Conservation (phyloP, 1,139 yeast species). For the Pichia sp. region DNA sequence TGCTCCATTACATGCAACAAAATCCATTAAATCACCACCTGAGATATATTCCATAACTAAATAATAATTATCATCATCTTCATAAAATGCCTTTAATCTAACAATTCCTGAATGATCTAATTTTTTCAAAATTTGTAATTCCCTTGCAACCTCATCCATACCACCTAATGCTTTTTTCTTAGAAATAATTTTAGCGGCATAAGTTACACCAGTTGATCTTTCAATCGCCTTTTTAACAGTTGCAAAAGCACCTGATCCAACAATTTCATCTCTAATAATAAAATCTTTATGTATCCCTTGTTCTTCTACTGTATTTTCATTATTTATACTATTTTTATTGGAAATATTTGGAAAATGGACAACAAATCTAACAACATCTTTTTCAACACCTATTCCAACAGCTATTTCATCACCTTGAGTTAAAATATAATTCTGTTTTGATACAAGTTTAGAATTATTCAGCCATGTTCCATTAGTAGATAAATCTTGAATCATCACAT, state of each 20-base stretch:
- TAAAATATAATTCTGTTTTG: slow-evolving; percentile 74
- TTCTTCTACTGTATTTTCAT: slow-evolving; percentile 1
- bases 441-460: slow-evolving; percentile 66
- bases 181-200: slow-evolving; percentile 85
- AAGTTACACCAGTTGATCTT: slow-evolving; percentile 74
- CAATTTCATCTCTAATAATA: slow-evolving; percentile 72
- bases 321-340: slow-evolving; percentile 16
- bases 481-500: slow-evolving; percentile 57
- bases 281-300: slow-evolving; percentile 64
- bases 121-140: slow-evolving; percentile 69
- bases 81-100: slow-evolving; percentile 73
- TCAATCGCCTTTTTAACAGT: slow-evolving; percentile 88
- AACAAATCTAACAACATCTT: slow-evolving; percentile 70
- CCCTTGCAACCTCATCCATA: slow-evolving; percentile 78
- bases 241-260: slow-evolving; percentile 97
- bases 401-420: slow-evolving; percentile 91
- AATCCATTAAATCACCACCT: slow-evolving; percentile 98
- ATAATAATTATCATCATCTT: slow-evolving; percentile 73
- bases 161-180: slow-evolving; percentile 77
- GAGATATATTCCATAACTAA: slow-evolving; percentile 92
- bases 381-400: slow-evolving; percentile 79
- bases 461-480: slow-evolving; percentile 90
- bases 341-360: slow-evolving; percentile 45
- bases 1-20: slow-evolving; percentile 86
- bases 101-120: slow-evolving; percentile 84